Evolutionary conservation across 2,329 filamentous ascomycete species (phyloP).

Genomic region (Ophiobolus disseminans): DNA sequence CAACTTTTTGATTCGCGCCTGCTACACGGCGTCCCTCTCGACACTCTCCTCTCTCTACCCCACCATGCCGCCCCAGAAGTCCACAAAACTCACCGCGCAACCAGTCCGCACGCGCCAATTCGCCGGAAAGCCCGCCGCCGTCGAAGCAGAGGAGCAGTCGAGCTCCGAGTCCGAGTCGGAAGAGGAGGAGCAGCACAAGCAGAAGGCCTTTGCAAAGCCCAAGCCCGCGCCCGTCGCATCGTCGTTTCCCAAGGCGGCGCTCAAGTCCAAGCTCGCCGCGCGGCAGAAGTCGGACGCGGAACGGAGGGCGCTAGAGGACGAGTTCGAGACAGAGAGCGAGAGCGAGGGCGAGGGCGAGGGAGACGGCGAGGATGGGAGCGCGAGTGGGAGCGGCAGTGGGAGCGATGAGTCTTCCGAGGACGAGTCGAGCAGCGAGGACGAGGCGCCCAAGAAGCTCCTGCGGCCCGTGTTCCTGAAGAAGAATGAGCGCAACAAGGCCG

Average conservation of each 20-base stretch:
- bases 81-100: slow-evolving; percentile 91
- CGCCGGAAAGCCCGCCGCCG: slow-evolving; percentile 75
- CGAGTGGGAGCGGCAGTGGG: slow-evolving; percentile 23
- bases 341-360: slow-evolving; percentile 27
- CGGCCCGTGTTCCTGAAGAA: slow-evolving; percentile 74
- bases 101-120: slow-evolving; percentile 81
- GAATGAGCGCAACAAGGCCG: slow-evolving; percentile 59
- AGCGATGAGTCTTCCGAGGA: slow-evolving; percentile 50
- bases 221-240: slow-evolving; percentile 52
- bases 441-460: slow-evolving; percentile 63
- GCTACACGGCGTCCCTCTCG: too few relatives aligned
- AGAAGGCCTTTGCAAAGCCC: slow-evolving; percentile 41
- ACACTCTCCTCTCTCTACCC: too few relatives aligned
- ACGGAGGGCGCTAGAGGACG: slow-evolving; percentile 55
- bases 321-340: slow-evolving; percentile 65
- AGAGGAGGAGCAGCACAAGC: slow-evolving; percentile 59
- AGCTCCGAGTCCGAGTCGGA: slow-evolving; percentile 58
- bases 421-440: slow-evolving; percentile 66
- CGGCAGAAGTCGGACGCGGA: slow-evolving; percentile 41
- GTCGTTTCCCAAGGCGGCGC: slow-evolving; percentile 55
- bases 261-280: slow-evolving; percentile 53
- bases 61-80: slow-evolving; percentile 60
- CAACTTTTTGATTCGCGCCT: not conserved
- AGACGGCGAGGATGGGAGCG: slow-evolving; percentile 19
- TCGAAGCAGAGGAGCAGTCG: slow-evolving; percentile 47